These are phyloP conservation scores for Trypanosoma cruzi DNA, from an alignment of 208 protist genomes.

Conservation along the genomic window DNA sequence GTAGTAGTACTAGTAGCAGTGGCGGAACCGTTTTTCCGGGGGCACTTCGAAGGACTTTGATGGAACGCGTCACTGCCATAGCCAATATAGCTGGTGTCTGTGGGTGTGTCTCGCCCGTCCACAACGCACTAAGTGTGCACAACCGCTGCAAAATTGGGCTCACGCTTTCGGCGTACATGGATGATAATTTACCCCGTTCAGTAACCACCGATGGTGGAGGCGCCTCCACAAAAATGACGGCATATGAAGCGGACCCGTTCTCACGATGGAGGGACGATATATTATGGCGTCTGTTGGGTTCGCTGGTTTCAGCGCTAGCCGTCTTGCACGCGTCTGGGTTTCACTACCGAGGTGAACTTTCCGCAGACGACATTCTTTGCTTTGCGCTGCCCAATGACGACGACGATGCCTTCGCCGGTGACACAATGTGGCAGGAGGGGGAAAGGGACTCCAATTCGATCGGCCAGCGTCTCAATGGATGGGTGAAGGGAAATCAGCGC, in stretches of 20 bases:
- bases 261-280: constrained; percentile 74
- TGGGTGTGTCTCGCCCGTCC: constrained; percentile 12
- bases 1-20: neutral
- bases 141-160: constrained; percentile 25
- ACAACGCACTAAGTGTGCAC: constrained; percentile 10
- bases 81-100: constrained; percentile 27
- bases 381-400: constrained; percentile 39
- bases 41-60: constrained; percentile 8
- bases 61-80: constrained; percentile 23
- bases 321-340: constrained; percentile 63
- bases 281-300: constrained; percentile 71
- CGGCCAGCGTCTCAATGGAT: constrained; percentile 26
- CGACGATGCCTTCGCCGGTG: neutral
- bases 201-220: neutral
- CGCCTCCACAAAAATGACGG: neutral
- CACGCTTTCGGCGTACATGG: constrained; percentile 29
- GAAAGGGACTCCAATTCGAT: constrained; percentile 13
- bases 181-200: constrained; percentile 15
- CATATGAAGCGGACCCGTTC: constrained; percentile 18
- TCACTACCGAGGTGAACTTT: constrained; percentile 67
- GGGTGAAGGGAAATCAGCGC: constrained; percentile 19
- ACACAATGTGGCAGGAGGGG: neutral
- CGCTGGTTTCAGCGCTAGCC: constrained; percentile 60
- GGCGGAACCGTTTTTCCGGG: neutral
- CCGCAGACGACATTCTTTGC: constrained; percentile 65